Base-by-base conservation (phyloP, 2,329 filamentous ascomycete species). In the Diplodia corticola region DNA sequence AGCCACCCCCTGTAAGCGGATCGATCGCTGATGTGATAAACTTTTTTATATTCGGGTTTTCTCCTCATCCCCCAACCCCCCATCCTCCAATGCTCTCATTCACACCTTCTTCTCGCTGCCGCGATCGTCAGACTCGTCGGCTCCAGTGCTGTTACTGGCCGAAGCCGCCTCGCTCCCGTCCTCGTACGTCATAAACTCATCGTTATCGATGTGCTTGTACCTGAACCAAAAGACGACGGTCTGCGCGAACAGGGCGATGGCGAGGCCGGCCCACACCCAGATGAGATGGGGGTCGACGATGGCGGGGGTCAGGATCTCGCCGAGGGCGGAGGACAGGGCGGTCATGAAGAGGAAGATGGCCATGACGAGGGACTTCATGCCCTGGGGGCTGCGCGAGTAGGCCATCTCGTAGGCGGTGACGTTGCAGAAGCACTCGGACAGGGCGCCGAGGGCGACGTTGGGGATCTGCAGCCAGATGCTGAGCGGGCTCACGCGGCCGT, bases 221-320 rank as follows among this genome's bases (percentile, higher is more conserved):
- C 78, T 73, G 73, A 77, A 80, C 73, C 77, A 82, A 71, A 85
- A 85, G 63, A 84, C 70, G 28, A 81, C 70, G 0, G 80, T 83
- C 70, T 85, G 80, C 3, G 80, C 73, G 46, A 76, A 78, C 1
- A 84, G 77, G 6, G 80, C 82, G 51, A 85, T 82, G 2, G 80
- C 80, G 3, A 82, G 81, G 24, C 80, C 83, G 3, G 76, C 80
- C 76, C 81, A 83, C 12, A 81, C 76, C 64, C 64, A 66, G 24
- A 66, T 54, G 48, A 66, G 57, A 57, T 66, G 54, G 13, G 64
- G 64, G 26, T 66, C 64, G 15, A n/a, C 49, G 24, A 66, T 66
- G 1, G 54, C 64, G 4, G 64, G 64, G 7, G 55, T 33, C 37
- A 66, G 12, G 15, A 66, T 63, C 37, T 66, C 64, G 13, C 55